Base-by-base conservation (phyloP, 2,329 filamentous ascomycete species). In the Claviceps sp. region DNA sequence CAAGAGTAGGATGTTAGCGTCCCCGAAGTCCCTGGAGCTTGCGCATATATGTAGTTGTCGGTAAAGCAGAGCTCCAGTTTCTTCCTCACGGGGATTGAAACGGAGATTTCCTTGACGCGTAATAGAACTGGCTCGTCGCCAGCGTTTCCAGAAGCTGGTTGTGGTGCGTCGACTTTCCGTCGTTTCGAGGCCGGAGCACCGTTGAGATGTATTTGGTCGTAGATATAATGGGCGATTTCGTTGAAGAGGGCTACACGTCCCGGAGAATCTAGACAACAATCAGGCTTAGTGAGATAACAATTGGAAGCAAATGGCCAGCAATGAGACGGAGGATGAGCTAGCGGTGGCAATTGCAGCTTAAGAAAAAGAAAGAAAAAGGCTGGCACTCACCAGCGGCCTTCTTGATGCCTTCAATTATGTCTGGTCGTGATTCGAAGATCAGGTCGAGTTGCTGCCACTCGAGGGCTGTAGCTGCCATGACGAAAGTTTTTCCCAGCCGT, bases 11-110 rank as follows among this genome's bases (percentile, higher is more conserved):
- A 72, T 47, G 80, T 76, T 46, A 74, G 75, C 17, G 73, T 67
- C 16, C 77, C 70, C 0, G 78, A 77, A 24, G 69, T 75, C 44
- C 73, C 73, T 0, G 77, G 69, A 1, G 70, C 68, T 39, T 76
- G 72, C 14, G 79, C 80, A 56, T 82, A 84, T 38, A 84, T 60
- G 56, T 78, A 77, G 54, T 73, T 72, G 5, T 72, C 66, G 2
- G 81, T 85, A 56, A 85, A 77, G 64, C 78, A 81, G 8, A 85
- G 64, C 56, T 81, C 78, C 58, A 80, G 80, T 65, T 85, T 86
- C 67, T 85, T 86, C 56, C 82, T 73, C 66, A 82, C 79, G 0
- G 82, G 82, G 4, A 84, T 73, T 1, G 80, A 77, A n/a, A 85
- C 72, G 0, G 81, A 85, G 19, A 85, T 80, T 45, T 84, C 82